Conservation (phyloP, 768 basidiomycete genomes). For the Polyporus arcularius region DNA sequence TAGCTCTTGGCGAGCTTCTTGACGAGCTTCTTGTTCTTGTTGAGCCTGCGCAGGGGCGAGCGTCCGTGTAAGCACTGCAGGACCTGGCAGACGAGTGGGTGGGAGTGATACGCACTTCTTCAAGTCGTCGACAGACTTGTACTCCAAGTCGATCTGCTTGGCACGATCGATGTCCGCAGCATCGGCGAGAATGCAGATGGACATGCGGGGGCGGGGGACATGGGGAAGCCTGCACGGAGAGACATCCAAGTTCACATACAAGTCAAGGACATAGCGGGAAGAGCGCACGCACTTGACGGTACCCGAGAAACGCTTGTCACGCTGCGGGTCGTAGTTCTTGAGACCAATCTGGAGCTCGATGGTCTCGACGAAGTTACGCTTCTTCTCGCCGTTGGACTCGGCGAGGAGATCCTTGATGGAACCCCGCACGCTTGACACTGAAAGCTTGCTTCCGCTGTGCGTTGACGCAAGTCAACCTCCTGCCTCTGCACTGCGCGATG, state of each 20-base stretch:
- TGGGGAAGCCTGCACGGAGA: conserved; percentile 73
- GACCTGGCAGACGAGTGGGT: background rate
- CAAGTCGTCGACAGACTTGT: conserved; percentile 99
- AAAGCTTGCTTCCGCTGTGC: conserved; percentile 69
- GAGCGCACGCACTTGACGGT: conserved; percentile 81
- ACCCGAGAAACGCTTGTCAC: conserved; percentile 99
- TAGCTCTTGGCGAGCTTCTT: conserved; percentile 99
- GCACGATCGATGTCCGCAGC: conserved; percentile 98
- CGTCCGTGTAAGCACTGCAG: background rate
- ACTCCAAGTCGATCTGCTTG: conserved; percentile 96
- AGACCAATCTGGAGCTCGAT: conserved; percentile 95
- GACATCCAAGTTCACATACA: background rate
- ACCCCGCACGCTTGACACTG: conserved; percentile 99
- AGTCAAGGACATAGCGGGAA: background rate
- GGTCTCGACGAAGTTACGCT: conserved; percentile 94
- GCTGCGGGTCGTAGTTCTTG: conserved; percentile 99
- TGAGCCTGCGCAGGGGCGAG: conserved; percentile 58
- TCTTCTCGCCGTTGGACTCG: conserved; percentile 84
- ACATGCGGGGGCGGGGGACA: conserved; percentile 98
- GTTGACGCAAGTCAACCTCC: background rate
- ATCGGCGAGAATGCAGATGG: conserved; percentile 99
- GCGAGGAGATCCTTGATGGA: conserved; percentile 90
- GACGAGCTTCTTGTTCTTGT: conserved; percentile 99
- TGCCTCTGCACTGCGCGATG: background rate
- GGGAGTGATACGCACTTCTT: conserved; percentile 74